Evolutionary conservation across 192 early-diverging fungal species (phyloP).

Genomic region (Mortierella claussenii): DNA sequence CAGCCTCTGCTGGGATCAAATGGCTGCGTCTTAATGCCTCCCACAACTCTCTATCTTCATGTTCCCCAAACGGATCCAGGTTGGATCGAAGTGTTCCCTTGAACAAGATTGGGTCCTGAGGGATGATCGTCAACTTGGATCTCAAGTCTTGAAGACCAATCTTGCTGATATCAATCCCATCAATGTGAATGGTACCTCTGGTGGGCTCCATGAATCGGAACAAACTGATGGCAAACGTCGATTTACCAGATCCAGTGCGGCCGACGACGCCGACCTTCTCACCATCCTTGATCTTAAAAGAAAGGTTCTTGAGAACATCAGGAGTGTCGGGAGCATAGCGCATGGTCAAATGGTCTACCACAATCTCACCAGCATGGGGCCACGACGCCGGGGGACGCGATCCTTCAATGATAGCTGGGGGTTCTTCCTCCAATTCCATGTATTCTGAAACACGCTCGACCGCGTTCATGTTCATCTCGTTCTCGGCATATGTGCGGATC

Average conservation of each 20-base stretch:
- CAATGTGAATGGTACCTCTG: slow-evolving; percentile 58
- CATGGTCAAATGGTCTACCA: slow-evolving; percentile 72
- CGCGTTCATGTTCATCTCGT: slow-evolving; percentile 90
- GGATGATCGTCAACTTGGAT: slow-evolving; percentile 70
- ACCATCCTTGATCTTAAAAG: slow-evolving; percentile 65
- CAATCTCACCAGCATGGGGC: slow-evolving; percentile 78
- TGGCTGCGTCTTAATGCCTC: slow-evolving; percentile 79
- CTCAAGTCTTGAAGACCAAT: slow-evolving; percentile 66
- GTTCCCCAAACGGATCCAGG: slow-evolving; percentile 87
- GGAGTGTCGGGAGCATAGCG: slow-evolving; percentile 77
- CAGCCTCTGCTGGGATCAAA: slow-evolving; percentile 57
- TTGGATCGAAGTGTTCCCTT: slow-evolving; percentile 78
- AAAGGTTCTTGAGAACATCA: slow-evolving; percentile 74
- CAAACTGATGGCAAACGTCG: slow-evolving; percentile 63
- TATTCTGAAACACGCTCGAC: slow-evolving; percentile 93
- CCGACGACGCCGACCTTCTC: slow-evolving; percentile 76
- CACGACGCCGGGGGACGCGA: slow-evolving; percentile 61
- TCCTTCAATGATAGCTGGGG: slow-evolving; percentile 62
- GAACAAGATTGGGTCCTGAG: slow-evolving; percentile 82
- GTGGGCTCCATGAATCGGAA: slow-evolving; percentile 69
- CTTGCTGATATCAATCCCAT: slow-evolving; percentile 63
- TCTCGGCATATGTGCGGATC: slow-evolving; percentile 79
- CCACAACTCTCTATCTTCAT: slow-evolving; percentile 80
- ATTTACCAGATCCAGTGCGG: slow-evolving; percentile 72
- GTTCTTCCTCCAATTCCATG: slow-evolving; percentile 81